These are phyloP conservation scores for Aspergillus eucalypticola DNA, from an alignment of 2,329 filamentous ascomycete genomes.

Conservation along the genomic window DNA sequence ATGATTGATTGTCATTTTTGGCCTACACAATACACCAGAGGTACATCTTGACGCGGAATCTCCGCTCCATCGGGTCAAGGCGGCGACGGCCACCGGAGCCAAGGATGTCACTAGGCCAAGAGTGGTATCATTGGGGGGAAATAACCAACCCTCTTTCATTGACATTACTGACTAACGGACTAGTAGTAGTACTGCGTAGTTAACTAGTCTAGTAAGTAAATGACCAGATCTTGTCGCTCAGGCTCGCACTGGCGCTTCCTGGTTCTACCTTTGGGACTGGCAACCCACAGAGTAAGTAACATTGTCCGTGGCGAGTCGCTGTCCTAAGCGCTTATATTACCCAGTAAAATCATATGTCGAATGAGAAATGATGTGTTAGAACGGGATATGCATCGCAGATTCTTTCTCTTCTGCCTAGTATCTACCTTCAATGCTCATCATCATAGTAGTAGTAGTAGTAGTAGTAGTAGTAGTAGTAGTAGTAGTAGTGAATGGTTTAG, in stretches of 20 bases:
- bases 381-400: neutral
- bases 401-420: neutral
- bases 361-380: neutral
- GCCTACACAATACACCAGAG: too few relatives aligned
- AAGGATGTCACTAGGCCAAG: conserved; percentile 10
- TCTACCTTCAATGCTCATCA: neutral
- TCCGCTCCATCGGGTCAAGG: conserved; percentile 16
- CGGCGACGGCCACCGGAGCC: conserved; percentile 15
- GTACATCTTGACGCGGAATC: neutral
- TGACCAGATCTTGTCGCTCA: neutral
- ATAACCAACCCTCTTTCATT: neutral
- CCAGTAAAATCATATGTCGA: neutral
- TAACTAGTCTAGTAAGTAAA: too few relatives aligned
- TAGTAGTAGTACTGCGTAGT: too few relatives aligned
- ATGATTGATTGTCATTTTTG: neutral
- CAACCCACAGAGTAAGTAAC: neutral
- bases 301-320: neutral
- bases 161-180: neutral
- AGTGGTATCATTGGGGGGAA: neutral
- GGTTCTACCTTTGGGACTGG: neutral
- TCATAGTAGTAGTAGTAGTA: too few relatives aligned
- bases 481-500: too few relatives aligned
- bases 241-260: neutral
- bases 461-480: too few relatives aligned
- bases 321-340: neutral